Evolutionary conservation across 2,329 filamentous ascomycete genomes (phyloP).

Genomic region (Seiridium unicorne): DNA sequence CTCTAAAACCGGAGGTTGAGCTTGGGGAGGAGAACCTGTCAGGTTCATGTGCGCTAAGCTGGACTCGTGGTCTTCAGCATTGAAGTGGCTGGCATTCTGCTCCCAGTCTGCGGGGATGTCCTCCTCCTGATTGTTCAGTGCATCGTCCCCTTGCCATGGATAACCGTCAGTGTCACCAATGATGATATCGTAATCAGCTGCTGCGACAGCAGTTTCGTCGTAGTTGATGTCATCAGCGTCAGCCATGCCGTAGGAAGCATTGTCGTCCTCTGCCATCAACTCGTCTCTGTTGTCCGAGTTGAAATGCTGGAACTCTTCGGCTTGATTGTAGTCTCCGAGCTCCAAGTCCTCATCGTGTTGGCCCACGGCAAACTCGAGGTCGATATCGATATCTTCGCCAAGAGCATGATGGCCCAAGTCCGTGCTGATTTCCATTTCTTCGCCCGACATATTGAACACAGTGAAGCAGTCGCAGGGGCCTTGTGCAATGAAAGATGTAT

Average conservation of each 20-base stretch:
- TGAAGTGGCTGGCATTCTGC: background rate
- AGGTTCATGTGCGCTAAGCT: no score
- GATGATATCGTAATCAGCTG: constrained; percentile 29
- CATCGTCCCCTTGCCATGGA: constrained; percentile 21
- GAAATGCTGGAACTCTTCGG: constrained; percentile 25
- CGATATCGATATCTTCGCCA: constrained; percentile 32
- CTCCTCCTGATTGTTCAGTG: background rate
- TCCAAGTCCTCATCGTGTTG: constrained; percentile 30
- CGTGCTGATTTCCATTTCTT: constrained; percentile 32
- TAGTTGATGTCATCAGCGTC: constrained; percentile 27
- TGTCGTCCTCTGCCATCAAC: constrained; percentile 30
- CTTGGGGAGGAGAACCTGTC: no score
- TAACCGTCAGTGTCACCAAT: constrained; percentile 23
- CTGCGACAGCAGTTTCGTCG: constrained; percentile 16
- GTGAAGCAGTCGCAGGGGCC: background rate
- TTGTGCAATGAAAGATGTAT: no score
- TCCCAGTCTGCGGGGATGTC: background rate
- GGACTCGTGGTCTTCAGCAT: background rate
- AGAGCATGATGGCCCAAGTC: constrained; percentile 26
- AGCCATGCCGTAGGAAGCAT: constrained; percentile 30
- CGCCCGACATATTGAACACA: constrained; percentile 24
- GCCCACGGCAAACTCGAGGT: constrained; percentile 28
- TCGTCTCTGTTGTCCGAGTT: constrained; percentile 30
- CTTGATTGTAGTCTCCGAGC: constrained; percentile 27
- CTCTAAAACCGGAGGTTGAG: no score